Evolutionary conservation across 2,329 filamentous ascomycete genomes (phyloP).

Genomic region (Pseudogymnoascus pannorum): DNA sequence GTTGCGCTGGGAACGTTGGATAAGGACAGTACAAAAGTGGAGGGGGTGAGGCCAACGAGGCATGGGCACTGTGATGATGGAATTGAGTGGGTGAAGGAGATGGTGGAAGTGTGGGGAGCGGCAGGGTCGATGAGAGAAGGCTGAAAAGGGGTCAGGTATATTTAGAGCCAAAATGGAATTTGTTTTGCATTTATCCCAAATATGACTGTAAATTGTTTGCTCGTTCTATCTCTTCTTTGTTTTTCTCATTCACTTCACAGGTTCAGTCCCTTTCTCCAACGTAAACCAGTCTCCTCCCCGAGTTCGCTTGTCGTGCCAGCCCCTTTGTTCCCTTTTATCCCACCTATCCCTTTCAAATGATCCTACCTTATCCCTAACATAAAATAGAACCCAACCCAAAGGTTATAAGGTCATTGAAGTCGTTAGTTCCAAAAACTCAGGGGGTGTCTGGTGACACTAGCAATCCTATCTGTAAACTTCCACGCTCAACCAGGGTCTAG

Average conservation of each 20-base stretch:
- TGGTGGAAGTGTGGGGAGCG: constrained; percentile 13
- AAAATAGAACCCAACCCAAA: neutral
- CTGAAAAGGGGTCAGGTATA: neutral
- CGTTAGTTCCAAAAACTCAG: neutral
- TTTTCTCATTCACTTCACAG: neutral
- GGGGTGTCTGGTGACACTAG: neutral
- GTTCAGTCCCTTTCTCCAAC: neutral
- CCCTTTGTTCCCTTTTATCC: neutral
- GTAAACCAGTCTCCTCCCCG: neutral
- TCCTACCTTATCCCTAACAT: neutral
- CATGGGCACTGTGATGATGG: constrained; percentile 22
- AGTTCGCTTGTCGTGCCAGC: neutral
- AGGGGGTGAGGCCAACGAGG: constrained; percentile 17
- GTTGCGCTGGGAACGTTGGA: constrained; percentile 24
- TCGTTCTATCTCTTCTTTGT: neutral
- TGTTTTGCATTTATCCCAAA: neutral
- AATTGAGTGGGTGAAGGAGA: constrained; percentile 21
- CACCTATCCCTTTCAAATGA: too few relatives aligned
- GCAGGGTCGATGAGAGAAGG: neutral
- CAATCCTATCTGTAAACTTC: neutral
- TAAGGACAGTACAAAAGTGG: constrained; percentile 17
- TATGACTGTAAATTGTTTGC: too few relatives aligned
- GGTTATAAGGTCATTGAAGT: neutral
- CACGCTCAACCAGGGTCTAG: neutral
- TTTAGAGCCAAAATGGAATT: neutral